phyloP scores from a whole-genome alignment of 2,329 filamentous ascomycete genomes.

The Aspergillus aculeatus region DNA sequence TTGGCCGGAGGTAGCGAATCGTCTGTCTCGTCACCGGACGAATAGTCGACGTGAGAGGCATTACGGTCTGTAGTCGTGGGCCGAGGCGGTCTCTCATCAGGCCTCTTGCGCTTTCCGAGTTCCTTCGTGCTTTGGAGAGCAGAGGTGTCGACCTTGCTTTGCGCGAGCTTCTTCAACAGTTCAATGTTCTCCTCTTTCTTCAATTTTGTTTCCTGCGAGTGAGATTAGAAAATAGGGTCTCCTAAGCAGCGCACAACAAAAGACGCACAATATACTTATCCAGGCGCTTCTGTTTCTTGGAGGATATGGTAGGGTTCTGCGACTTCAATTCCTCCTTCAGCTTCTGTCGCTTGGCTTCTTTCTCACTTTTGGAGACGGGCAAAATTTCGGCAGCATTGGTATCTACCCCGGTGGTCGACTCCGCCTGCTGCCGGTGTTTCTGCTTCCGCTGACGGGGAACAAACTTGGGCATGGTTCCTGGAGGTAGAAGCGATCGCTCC shows the following conservation, averaged over 20 bases:
- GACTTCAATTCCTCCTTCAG: constrained; percentile 56
- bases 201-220: constrained; percentile 73
- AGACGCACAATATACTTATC: constrained; percentile 64
- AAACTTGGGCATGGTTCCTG: constrained; percentile 46
- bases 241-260: not conserved
- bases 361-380: constrained; percentile 52
- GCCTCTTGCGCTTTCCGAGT: constrained; percentile 68
- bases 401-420: constrained; percentile 42
- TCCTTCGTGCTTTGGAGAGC: constrained; percentile 75
- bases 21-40: constrained; percentile 35
- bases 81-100: constrained; percentile 45
- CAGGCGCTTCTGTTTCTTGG: constrained; percentile 66
- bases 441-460: constrained; percentile 60
- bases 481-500: constrained; percentile 10
- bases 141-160: constrained; percentile 76
- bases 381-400: constrained; percentile 43
- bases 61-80: constrained; percentile 21
- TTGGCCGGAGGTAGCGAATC: constrained; percentile 33
- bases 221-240: constrained; percentile 16
- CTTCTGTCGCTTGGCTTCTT: constrained; percentile 52
- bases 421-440: constrained; percentile 42
- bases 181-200: constrained; percentile 89
- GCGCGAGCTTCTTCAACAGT: constrained; percentile 77
- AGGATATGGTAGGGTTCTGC: constrained; percentile 56
- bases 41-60: constrained; percentile 27